A percentile compares a stretch with the other conserved stretches of the same genome.
Conservation (phyloP, 495 filamentous ascomycete species). For the Penicillium cataractarum region DNA sequence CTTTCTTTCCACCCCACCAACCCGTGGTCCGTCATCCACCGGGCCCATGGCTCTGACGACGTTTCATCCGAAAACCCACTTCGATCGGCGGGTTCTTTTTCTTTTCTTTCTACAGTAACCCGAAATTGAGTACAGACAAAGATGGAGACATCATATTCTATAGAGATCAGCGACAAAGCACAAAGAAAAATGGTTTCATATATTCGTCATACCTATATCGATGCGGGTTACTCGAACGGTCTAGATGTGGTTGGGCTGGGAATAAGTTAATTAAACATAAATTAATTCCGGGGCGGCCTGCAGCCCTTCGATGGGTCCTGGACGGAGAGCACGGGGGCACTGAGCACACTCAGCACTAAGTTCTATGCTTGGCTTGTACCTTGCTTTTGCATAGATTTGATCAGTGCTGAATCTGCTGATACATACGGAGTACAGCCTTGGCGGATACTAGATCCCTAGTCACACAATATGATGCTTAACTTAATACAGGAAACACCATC, state of each 20-base stretch:
- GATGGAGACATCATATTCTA: not conserved
- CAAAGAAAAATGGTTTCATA: not conserved
- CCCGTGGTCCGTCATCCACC: conserved; percentile 2
- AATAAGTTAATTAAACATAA: conserved; percentile 10
- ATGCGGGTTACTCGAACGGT: conserved; percentile 1
- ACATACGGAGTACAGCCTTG: too few species aligned
- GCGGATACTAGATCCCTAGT: not conserved
- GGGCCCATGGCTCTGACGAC: conserved; percentile 5
- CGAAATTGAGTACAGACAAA: too few species aligned
- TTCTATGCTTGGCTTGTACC: too few species aligned
- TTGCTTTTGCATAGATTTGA: not conserved
- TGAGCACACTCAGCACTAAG: too few species aligned
- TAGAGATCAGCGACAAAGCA: not conserved
- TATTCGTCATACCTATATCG: not conserved
- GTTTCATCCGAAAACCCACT: conserved; percentile 3
- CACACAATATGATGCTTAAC: too few species aligned
- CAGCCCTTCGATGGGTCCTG: not conserved
- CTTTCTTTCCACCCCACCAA: not conserved
- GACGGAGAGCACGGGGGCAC: not conserved
- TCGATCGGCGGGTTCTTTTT: conserved; percentile 1
- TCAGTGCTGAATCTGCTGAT: not conserved
- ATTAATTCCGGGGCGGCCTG: conserved; percentile 6
- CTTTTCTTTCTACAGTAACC: not conserved
- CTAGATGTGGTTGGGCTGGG: not conserved
- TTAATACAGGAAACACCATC: too few species aligned